These are phyloP conservation scores for Hyaloperonospora brassicae DNA, from an alignment of 352 stramenopile species.

Conservation along the genomic window DNA sequence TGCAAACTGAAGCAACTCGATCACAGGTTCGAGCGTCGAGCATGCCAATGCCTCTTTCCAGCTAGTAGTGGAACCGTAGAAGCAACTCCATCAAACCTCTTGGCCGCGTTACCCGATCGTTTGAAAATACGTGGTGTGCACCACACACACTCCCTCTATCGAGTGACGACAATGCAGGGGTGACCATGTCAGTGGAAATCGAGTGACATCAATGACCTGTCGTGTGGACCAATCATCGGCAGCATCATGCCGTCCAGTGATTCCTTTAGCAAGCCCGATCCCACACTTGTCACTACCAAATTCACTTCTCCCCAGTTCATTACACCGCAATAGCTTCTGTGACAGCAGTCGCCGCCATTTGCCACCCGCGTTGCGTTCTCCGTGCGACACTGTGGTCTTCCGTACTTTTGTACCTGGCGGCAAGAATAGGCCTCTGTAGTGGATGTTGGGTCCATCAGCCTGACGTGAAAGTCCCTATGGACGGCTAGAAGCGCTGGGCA, in stretches of 20 bases:
- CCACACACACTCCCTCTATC: too few relatives aligned
- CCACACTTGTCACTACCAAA: neutral
- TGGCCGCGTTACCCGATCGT: too few relatives aligned
- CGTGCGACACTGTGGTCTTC: slow-evolving; percentile 56
- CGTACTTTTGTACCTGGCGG: slow-evolving; percentile 38
- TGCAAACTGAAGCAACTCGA: too few relatives aligned
- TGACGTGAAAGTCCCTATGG: slow-evolving; percentile 56
- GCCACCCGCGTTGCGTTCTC: slow-evolving; percentile 52
- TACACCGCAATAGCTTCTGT: neutral
- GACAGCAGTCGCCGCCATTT: slow-evolving; percentile 36
- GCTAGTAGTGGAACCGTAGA: too few relatives aligned
- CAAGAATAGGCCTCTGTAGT: slow-evolving; percentile 52
- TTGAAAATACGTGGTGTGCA: too few relatives aligned
- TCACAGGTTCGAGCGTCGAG: too few relatives aligned
- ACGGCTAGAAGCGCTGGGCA: slow-evolving; percentile 69
- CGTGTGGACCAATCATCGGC: neutral
- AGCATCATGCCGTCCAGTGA: neutral
- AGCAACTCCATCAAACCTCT: too few relatives aligned
- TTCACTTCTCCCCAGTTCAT: neutral
- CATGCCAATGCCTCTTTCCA: too few relatives aligned
- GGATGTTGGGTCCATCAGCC: slow-evolving; percentile 80
- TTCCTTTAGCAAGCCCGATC: neutral
- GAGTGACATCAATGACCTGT: too few relatives aligned
- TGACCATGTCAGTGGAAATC: too few relatives aligned
- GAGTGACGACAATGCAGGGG: too few relatives aligned